Evolutionary conservation across 2,329 filamentous ascomycete species (phyloP).

Genomic region (Botrytis cinerea): DNA sequence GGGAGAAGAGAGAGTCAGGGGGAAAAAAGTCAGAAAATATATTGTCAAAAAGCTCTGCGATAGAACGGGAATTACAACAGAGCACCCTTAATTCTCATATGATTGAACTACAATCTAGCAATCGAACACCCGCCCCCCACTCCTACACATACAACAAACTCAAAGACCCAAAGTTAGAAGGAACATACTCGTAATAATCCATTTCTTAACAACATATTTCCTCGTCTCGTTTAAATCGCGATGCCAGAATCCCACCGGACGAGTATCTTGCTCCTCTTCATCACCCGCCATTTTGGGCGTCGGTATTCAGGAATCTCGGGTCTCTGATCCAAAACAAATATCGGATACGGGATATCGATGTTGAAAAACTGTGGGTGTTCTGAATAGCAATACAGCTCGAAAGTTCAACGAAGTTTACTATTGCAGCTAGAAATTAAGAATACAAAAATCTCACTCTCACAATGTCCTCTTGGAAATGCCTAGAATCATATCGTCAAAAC

Average conservation of each 20-base stretch:
- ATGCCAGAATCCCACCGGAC: slow-evolving; percentile 34
- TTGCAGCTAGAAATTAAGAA: not conserved
- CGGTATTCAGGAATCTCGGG: not conserved
- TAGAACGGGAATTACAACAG: not conserved
- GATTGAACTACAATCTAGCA: not conserved
- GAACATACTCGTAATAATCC: slow-evolving; percentile 34
- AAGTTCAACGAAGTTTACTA: not conserved
- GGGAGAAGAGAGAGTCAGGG: not conserved
- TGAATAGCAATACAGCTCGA: not conserved
- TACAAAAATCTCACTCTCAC: not conserved
- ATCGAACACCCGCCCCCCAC: not conserved
- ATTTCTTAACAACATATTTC: slow-evolving; percentile 30
- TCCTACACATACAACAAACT: not conserved
- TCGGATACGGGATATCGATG: not conserved
- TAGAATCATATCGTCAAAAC: not conserved
- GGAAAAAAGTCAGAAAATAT: rapidly evolving
- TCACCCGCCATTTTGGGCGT: not conserved
- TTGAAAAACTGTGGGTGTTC: not conserved
- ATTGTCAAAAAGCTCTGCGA: not conserved
- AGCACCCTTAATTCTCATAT: not conserved
- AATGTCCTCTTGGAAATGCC: not conserved
- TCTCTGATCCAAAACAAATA: not conserved
- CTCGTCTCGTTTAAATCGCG: slow-evolving; percentile 29
- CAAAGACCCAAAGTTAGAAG: slow-evolving; percentile 43
- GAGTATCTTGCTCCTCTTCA: slow-evolving; percentile 21